Evolutionary conservation across 202 grass and related monocot genomes (phyloP), one percentile per base, ranked within the genome.

Genomic region (Dendrocalamus latiflorus): DNA sequence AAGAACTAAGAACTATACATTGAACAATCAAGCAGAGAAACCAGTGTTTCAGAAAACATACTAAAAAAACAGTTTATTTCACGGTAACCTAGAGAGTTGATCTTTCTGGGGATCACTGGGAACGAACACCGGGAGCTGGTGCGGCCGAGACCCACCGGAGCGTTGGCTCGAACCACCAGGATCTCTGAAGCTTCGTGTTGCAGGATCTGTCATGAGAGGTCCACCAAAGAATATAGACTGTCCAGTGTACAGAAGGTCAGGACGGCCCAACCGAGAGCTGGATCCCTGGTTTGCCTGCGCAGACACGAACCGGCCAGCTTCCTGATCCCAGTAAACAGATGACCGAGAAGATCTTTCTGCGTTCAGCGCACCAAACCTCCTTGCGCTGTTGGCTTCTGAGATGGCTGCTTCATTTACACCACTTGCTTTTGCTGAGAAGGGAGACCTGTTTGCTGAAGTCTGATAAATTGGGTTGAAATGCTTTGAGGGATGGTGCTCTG

Each of bases 201-300:
- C 50, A 38, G 88, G 67, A 57, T 89, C 88, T 62, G 83, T 37
- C 15, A 92, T 62, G 68, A 99, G 86, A 80, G 96, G 96, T 8
- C 93, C 96, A 49, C 96, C 96, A 79, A 92, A 99, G 91, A 99
- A 96, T 82, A 99, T 96, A 17, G 91, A 93, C 60, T 91, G 96
- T 53, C 96, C 93, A 0, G 86, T 93, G 89, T 99, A 93, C 9
- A 88, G 75, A 44, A 95, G 83, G 74, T 91, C 85, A 4, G 89
- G 78, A 1, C 72, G 79, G 54, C 47, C 78, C 37, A 89, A 60
- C 18, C 82, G 87, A 83, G 79, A 81, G 20, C 85, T 90, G 43
- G 71, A 61, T 37, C 86, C 79, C 67, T 89, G 54, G 82, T 81
- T 62, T 75, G 81, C 42, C 21, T 87, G 72, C 5, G 87, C 85